Percentiles rank a stretch among this genome's conserved stretches.
These are phyloP conservation scores for Cairneyella variabilis DNA, from an alignment of 495 filamentous ascomycete species.

Conservation along the genomic window DNA sequence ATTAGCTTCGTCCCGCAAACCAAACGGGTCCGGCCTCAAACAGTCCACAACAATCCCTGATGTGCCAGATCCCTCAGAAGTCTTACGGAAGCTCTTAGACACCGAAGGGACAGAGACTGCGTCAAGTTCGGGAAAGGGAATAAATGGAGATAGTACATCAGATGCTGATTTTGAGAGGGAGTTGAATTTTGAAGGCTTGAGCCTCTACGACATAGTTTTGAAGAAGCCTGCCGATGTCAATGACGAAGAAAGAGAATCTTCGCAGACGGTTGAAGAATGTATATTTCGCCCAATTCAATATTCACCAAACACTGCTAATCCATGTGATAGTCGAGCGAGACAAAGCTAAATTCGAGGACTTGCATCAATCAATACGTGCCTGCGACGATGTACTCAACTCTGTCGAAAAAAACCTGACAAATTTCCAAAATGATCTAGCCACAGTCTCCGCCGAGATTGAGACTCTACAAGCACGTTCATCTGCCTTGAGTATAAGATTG, in stretches of 20 bases:
- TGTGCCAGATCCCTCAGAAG: constrained; percentile 66
- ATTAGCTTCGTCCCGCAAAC: constrained; percentile 51
- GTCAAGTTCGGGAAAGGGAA: constrained; percentile 4
- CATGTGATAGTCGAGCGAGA: constrained; percentile 66
- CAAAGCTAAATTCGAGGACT: constrained; percentile 82
- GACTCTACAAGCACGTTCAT: constrained; percentile 80
- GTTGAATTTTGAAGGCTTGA: constrained; percentile 76
- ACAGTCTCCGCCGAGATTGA: constrained; percentile 94
- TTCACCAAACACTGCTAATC: constrained; percentile 2
- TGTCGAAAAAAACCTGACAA: constrained; percentile 85
- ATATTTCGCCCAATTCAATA: constrained; percentile 22
- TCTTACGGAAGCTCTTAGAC: constrained; percentile 70
- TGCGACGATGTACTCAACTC: constrained; percentile 93
- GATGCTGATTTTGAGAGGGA: constrained; percentile 45
- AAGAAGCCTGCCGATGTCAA: constrained; percentile 33
- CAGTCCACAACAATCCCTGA: constrained; percentile 49
- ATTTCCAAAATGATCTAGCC: constrained; percentile 88
- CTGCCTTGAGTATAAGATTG: constrained; percentile 76
- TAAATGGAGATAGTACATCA: constrained; percentile 6
- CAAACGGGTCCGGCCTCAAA: constrained; percentile 65
- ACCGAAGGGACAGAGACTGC: constrained; percentile 18
- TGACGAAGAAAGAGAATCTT: constrained; percentile 47
- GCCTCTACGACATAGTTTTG: constrained; percentile 66
- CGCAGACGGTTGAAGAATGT: constrained; percentile 78
- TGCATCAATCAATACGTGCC: constrained; percentile 82